phyloP scores from a whole-genome alignment of 768 basidiomycete genomes.

The Lactifluus piperatus region DNA sequence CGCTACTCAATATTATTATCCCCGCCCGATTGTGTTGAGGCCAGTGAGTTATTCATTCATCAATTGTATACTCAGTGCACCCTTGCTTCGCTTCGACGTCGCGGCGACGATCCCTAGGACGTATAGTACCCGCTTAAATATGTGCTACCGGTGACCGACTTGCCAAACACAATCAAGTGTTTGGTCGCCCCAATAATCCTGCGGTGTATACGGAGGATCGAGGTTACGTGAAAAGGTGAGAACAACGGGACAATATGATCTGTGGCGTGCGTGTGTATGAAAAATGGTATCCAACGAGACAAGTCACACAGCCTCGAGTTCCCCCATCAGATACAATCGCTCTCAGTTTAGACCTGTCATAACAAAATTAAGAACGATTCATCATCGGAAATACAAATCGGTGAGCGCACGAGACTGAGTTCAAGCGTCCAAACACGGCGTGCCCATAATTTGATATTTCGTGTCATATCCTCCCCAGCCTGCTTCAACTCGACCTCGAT shows the following conservation, averaged over 20 bases:
- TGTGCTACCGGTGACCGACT: not conserved
- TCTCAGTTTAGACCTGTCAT: slow-evolving; percentile 12
- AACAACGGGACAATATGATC: slow-evolving; percentile 1
- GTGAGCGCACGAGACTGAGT: slow-evolving; percentile 66
- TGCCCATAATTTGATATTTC: slow-evolving; percentile 87
- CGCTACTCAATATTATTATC: too few relatives aligned
- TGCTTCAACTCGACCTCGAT: slow-evolving; percentile 78
- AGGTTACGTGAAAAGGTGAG: not conserved
- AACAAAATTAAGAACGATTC: not conserved
- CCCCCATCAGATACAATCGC: not conserved
- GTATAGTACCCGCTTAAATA: slow-evolving; percentile 1
- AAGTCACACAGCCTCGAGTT: not conserved
- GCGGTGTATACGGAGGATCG: slow-evolving; percentile 10
- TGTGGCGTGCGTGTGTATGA: not conserved
- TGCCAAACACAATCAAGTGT: slow-evolving; percentile 2
- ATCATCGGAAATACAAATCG: slow-evolving; percentile 17
- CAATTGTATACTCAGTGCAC: not conserved
- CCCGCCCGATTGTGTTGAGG: too few relatives aligned
- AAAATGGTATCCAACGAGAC: slow-evolving; percentile 2
- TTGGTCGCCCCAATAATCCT: slow-evolving; percentile 4
- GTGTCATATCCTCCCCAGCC: slow-evolving; percentile 39
- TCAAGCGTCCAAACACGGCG: slow-evolving; percentile 98
- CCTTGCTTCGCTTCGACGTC: slow-evolving; percentile 12
- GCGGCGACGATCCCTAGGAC: slow-evolving; percentile 7
- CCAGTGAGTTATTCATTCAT: not conserved